A percentile compares a stretch with the other conserved stretches of the same genome.
phyloP scores from a whole-genome alignment of 2,329 filamentous ascomycete species.

The Botrytis pseudocinerea region DNA sequence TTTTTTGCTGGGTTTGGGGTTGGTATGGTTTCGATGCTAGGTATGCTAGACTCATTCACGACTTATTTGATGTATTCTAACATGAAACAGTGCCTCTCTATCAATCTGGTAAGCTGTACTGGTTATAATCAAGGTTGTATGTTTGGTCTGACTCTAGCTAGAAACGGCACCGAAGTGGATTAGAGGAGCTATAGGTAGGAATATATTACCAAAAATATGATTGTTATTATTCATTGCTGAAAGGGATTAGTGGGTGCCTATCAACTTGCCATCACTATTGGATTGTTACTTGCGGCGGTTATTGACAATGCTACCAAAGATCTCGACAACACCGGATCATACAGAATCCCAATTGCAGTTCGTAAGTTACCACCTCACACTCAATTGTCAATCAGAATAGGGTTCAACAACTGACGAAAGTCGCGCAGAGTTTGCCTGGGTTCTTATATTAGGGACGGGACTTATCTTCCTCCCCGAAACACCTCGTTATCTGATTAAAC shows the following conservation, averaged over 20 bases:
- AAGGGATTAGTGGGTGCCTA: slow-evolving; percentile 51
- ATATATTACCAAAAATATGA: too few species aligned
- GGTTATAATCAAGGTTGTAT: neutral
- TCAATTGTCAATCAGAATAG: neutral
- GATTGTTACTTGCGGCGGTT: slow-evolving; percentile 72
- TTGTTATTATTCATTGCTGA: neutral
- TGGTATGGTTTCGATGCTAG: slow-evolving; percentile 66
- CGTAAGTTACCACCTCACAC: slow-evolving; percentile 40
- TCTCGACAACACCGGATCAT: slow-evolving; percentile 62
- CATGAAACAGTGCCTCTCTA: slow-evolving; percentile 12
- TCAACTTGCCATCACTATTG: slow-evolving; percentile 80
- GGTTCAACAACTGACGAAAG: neutral
- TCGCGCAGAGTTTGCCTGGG: slow-evolving; percentile 66
- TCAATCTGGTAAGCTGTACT: slow-evolving; percentile 14
- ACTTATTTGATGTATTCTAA: neutral
- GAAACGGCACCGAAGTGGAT: slow-evolving; percentile 24
- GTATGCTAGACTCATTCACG: slow-evolving; percentile 41
- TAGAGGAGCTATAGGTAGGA: slow-evolving; percentile 18
- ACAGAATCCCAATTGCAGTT: slow-evolving; percentile 77
- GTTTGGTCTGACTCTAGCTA: neutral
- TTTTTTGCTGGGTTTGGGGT: slow-evolving; percentile 75
- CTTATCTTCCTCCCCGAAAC: slow-evolving; percentile 40
- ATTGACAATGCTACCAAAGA: slow-evolving; percentile 71
- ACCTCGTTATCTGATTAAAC: slow-evolving; percentile 42
- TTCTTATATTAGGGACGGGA: slow-evolving; percentile 21